Base-by-base conservation (phyloP, 257 asterid genomes). In the Rauvolfia tetraphylla region DNA sequence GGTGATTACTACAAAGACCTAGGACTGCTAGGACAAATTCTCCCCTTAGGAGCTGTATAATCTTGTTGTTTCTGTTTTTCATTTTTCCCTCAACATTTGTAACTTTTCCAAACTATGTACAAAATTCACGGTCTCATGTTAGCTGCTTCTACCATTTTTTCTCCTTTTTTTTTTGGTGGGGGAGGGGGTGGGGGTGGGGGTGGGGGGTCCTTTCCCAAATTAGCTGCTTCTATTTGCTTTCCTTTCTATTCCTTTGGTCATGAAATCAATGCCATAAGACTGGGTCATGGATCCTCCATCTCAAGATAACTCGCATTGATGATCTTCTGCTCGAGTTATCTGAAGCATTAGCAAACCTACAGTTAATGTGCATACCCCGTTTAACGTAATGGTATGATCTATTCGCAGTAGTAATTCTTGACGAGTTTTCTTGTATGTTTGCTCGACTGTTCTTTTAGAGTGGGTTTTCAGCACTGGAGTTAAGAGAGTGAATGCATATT, bases 11-110 rank as follows among this genome's bases (percentile, higher is more conserved):
- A 67, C 61, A 80, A 78, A 77, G 72, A 29, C 51, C 22, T 39
- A 75, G 59, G 73, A 79, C 70, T 73, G 48, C 81, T 68, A 69
- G 67, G 65, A 53, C n/a, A 42, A 80, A 41, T 63, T 75, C 76
- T 68, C 59, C 71, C 68, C 46, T 69, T 75, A 71, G 83, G 84
- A 81, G 78, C 76, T 86, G 84, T 88, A 80, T 78, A 82, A 74
- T 79, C 79, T 76, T 62, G 77, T 53, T 62, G 66, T 79, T 22
- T 46, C 44, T 41, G 4, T 1, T 66, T 56, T 70, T 5, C 27
- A 9, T 4, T 42, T 36, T 46, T 18, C 42, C 8, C 49, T 38
- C 42, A 34, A 29, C 42, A 38, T 53, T 75, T 27, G 44, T 31
- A 20, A 72, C 76, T 72, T 48, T 53, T 46, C 9, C 57, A n/a